Conservation (phyloP, 345 rosid species). For the Brassica rapa region DNA sequence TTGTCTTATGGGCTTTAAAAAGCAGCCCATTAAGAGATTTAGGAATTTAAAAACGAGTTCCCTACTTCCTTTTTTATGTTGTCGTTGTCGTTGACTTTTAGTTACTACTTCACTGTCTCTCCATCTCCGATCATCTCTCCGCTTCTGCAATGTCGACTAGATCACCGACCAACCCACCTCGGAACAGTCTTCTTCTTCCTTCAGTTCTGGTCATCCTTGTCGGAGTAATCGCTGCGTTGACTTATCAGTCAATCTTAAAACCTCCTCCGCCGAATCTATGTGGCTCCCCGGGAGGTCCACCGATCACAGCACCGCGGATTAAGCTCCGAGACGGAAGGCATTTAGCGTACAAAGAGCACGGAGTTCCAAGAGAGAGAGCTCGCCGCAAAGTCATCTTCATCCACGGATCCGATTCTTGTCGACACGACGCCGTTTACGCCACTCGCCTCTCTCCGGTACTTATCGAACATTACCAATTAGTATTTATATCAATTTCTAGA, state of each 20-base stretch:
- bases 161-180: neutral
- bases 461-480: neutral
- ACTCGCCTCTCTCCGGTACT: constrained; percentile 43
- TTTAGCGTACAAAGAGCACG: constrained; percentile 58
- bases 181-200: neutral
- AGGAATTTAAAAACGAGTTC: no score
- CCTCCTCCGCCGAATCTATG: constrained; percentile 48
- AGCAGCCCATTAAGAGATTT: neutral
- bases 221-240: constrained; percentile 37
- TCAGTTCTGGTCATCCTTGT: constrained; percentile 28
- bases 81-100: no score
- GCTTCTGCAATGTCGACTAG: neutral
- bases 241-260: constrained; percentile 43
- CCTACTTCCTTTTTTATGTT: no score
- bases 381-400: constrained; percentile 45
- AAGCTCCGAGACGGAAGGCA: constrained; percentile 61
- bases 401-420: constrained; percentile 51
- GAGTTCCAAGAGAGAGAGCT: constrained; percentile 51
- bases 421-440: constrained; percentile 44
- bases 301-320: constrained; percentile 51
- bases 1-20: constrained; percentile 4
- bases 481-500: neutral
- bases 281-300: constrained; percentile 50
- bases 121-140: neutral
- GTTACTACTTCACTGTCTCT: neutral